These are phyloP conservation scores for Silene conica DNA, from an alignment of 148 eudicot species.

Conservation along the genomic window DNA sequence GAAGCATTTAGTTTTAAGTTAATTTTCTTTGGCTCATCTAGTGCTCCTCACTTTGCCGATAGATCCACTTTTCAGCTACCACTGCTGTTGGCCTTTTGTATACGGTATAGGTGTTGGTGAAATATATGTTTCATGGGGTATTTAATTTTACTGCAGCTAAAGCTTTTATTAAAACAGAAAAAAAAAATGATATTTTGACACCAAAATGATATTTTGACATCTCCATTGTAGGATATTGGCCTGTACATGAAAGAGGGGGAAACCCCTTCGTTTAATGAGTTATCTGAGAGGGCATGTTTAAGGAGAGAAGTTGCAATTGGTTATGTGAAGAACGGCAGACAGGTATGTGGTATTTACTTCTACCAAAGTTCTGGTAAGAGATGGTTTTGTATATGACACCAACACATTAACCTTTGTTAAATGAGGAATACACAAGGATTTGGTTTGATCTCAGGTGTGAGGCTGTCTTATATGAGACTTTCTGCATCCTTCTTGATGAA, in stretches of 20 bases:
- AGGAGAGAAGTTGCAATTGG: constrained; percentile 94
- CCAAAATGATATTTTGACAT: not conserved
- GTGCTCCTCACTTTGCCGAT: not conserved
- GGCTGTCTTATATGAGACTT: too few species aligned
- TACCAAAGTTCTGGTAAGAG: not conserved
- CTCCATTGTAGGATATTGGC: constrained; percentile 49
- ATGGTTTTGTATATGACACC: not conserved
- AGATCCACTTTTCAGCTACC: not conserved
- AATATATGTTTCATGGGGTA: not conserved
- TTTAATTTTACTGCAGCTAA: not conserved
- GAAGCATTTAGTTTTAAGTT: too few species aligned
- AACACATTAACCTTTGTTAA: not conserved
- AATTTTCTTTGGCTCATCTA: not conserved
- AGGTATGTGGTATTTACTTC: constrained; percentile 30
- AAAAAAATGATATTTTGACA: not conserved
- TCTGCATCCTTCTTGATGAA: not conserved
- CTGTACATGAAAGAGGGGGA: constrained; percentile 85
- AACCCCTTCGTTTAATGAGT: constrained; percentile 70
- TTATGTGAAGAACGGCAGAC: constrained; percentile 66
- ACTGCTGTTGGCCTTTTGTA: not conserved
- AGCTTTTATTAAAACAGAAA: not conserved
- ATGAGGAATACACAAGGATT: not conserved
- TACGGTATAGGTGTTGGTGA: not conserved
- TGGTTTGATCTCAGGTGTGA: not conserved
- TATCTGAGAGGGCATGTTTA: constrained; percentile 75